Evolutionary conservation across 2,329 filamentous ascomycete genomes (phyloP), one percentile per base, ranked within the genome.

Genomic region (Cordyceps sp.): DNA sequence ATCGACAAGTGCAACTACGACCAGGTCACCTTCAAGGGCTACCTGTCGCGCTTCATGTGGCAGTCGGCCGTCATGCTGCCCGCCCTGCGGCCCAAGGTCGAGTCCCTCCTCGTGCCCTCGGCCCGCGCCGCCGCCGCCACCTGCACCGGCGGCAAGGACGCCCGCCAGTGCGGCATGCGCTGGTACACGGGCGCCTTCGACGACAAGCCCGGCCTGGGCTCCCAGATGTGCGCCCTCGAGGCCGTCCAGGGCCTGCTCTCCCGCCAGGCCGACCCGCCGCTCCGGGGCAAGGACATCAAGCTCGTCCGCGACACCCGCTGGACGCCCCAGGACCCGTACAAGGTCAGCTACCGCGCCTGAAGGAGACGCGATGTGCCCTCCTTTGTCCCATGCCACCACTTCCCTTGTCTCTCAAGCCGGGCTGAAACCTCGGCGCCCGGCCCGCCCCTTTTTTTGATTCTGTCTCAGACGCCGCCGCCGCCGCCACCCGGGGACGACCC

Each of bases 11-110:
- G 78, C 45, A 67, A 71, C 46, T 60, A 54, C 31, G 75, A 80
- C 50, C 73, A 75, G 61, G 66, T 63, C 42, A 71, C 69, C 8
- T 78, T 76, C 64, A 83, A 82, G 54, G 74, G 64, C 27, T 77
- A 74, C 47, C 59, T 78, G 20, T 59, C 72, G 18, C 69, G 73
- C 33, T 77, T 73, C 55, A 66, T 78, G 57, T 75, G 65, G 54
- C 60, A 65, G 29, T 62, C 70, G 4, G 59, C 68, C 22, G 47
- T 63, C 31, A 59, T 76, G 53, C 59, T 72, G 36, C 69, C 74
- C 9, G 62, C 61, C 15, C 64, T 74, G 15, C 52, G 54, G 4
- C 33, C 51, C 4, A 52, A 57, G 5, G 59, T 78, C 29, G 53
- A 59, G 31, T 46, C 49, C 3, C 51, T 66, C 29, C 59, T 79